Evolutionary conservation across 495 filamentous ascomycete species (phyloP), one percentile per base, ranked within the genome.

Genomic region (Terfezia claveryi): DNA sequence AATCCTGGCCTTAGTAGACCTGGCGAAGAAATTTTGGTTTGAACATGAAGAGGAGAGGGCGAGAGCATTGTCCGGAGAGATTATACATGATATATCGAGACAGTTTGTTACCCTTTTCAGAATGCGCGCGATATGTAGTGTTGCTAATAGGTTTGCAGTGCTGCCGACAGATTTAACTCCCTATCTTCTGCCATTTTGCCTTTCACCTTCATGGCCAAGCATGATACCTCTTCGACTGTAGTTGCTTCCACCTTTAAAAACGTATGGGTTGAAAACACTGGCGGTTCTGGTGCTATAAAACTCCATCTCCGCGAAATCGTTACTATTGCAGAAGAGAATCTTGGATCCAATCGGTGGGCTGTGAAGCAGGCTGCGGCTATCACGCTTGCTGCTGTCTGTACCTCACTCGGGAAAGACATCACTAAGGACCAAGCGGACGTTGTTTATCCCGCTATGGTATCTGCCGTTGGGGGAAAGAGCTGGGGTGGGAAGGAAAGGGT

Each of bases 401-500:
- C 68, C 32, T 78, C 77, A 8, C 68, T 80, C 20, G 76, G 77
- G 37, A 67, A 64, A 61, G 76, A 80, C 54, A 73, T 86, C 16
- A 69, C 67, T 55, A 63, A 64, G 11, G 60, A 68, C 2, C 78
- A 81, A 49, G 71, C 83, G 36, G 71, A 75, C 61, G 69, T 73
- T 10, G 62, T 94, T 17, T 98, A 87, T 86, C 85, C 85, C 0
- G 76, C 80, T 0, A 71, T 93, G 23, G 84, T 94, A 49, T 82
- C 80, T 62, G 80, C 87, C 2, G 63, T 94, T 53, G 72, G 75
- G 14, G 81, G 92, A 20, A 95, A 92, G 69, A 93, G 87, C 5
- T 98, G 93, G 76, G 79, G 84, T 10, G 87, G 86, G 9, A 98
- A 98, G 68, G 91, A 95, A 67, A 80, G 77, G 55, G 79, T 96